Evolutionary conservation across 208 protist genomes (phyloP), one percentile per base, ranked within the genome.

Genomic region (Phytomonas sp.): DNA sequence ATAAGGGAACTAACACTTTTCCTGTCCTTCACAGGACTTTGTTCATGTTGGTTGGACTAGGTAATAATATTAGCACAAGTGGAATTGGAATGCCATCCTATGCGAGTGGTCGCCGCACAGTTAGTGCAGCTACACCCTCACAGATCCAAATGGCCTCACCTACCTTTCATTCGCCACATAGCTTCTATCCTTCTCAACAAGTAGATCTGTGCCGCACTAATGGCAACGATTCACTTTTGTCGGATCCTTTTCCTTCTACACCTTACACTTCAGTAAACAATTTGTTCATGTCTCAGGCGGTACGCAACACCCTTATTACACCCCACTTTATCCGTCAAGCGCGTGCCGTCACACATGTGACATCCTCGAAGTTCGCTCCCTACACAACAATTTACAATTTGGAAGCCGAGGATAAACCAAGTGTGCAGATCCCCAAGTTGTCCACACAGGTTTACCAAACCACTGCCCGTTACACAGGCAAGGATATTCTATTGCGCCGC

Each of bases 311-410:
- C 5, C 59, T 91, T 7, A 71, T 75, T 8, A 74, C 71, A 26
- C 76, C 80, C 29, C 76, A 76, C 61, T 69, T 71, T 10, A 63
- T 77, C 8, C 77, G 74, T 11, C 77, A 79, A 60, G 75, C 77
- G 11, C 83, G 83, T 23, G 68, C 69, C 37, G 79, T 89, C 34
- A 95, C 90, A 23, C 76, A 82, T 37, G 90, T 95, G 3, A 88
- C 87, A 14, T 91, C 85, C 29, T 88, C 83, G 5, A 95, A 93
- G 78, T 95, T 95, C 70, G 76, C 84, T 49, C 74, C 77, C 59
- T 95, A 92, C 81, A 91, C 84, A n/a, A 92, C 90, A 65, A 91
- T 95, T 67, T 92, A 89, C 81, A 95, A 95, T 72, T 71, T 95
- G 34, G 87, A 95, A 74, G 61, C 81, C 45, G 82, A 88, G 70